Conservation (phyloP, 768 basidiomycete species). For the Cantharellus cinnabarinus region DNA sequence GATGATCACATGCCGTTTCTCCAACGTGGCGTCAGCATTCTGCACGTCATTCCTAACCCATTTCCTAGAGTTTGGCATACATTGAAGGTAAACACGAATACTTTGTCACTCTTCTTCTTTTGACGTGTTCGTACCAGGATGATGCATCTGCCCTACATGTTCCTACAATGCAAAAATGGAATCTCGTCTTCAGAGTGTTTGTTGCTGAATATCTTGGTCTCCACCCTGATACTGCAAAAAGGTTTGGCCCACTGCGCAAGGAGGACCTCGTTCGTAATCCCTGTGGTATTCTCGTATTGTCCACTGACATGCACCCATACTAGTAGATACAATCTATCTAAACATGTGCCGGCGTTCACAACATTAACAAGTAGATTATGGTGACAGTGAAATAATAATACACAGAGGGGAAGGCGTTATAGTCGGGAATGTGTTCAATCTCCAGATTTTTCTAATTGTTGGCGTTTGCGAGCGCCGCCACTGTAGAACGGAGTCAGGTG, state of each 20-base stretch:
- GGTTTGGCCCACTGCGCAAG: not conserved
- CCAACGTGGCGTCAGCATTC: conserved; percentile 54
- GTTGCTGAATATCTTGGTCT: conserved; percentile 70
- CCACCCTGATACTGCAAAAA: not conserved
- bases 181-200: conserved; percentile 69
- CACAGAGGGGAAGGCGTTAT: not conserved
- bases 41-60: conserved; percentile 77
- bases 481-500: conserved; percentile 14
- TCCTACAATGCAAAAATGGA: conserved; percentile 77
- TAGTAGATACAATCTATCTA: too few relatives aligned
- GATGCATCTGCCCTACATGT: conserved; percentile 72
- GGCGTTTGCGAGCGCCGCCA: conserved; percentile 42
- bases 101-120: conserved; percentile 3
- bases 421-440: not conserved
- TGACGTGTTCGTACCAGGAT: conserved; percentile 32
- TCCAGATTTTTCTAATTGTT: conserved; percentile 29
- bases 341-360: too few relatives aligned
- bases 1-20: conserved; percentile 94
- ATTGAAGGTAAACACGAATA: conserved; percentile 29
- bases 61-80: conserved; percentile 88
- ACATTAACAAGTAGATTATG: too few relatives aligned
- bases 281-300: not conserved
- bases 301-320: not conserved
- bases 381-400: too few relatives aligned
- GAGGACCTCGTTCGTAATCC: not conserved